These are phyloP conservation scores for Arxiozyma bovina DNA, from an alignment of 1,139 yeast genomes.

Conservation along the genomic window DNA sequence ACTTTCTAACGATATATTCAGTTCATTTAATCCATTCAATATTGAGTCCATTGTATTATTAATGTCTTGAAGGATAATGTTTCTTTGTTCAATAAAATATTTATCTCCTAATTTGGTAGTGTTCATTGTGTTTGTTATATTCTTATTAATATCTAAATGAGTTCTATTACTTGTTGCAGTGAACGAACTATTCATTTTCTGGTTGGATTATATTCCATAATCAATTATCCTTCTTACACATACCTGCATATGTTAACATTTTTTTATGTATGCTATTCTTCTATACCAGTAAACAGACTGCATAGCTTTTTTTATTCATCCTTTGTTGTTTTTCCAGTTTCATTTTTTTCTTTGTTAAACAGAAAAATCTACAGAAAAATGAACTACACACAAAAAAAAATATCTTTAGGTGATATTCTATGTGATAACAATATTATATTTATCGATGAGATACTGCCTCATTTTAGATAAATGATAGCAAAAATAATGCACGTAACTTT, in stretches of 20 bases:
- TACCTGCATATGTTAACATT: too few relatives aligned
- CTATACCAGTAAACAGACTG: too few relatives aligned
- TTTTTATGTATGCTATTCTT: too few relatives aligned
- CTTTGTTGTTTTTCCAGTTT: too few relatives aligned
- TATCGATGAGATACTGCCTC: too few relatives aligned
- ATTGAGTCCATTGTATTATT: constrained; percentile 41
- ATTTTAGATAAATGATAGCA: background rate
- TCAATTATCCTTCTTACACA: background rate
- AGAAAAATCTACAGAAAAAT: too few relatives aligned
- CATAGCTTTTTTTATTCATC: too few relatives aligned
- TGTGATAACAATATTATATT: background rate
- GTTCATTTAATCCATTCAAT: constrained; percentile 40
- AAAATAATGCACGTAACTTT: background rate
- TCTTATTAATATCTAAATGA: constrained; percentile 11
- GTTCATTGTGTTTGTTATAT: background rate
- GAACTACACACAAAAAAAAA: too few relatives aligned
- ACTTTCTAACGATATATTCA: constrained; percentile 44
- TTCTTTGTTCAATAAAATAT: constrained; percentile 27
- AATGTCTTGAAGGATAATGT: constrained; percentile 27
- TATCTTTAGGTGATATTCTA: background rate
- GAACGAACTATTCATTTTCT: background rate
- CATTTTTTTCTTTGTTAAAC: too few relatives aligned
- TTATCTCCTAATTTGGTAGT: constrained; percentile 12
- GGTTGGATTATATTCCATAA: background rate
- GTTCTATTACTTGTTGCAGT: constrained; percentile 9